phyloP scores from a whole-genome alignment of 345 rosid genomes.

The Citrus mangshanensis region DNA sequence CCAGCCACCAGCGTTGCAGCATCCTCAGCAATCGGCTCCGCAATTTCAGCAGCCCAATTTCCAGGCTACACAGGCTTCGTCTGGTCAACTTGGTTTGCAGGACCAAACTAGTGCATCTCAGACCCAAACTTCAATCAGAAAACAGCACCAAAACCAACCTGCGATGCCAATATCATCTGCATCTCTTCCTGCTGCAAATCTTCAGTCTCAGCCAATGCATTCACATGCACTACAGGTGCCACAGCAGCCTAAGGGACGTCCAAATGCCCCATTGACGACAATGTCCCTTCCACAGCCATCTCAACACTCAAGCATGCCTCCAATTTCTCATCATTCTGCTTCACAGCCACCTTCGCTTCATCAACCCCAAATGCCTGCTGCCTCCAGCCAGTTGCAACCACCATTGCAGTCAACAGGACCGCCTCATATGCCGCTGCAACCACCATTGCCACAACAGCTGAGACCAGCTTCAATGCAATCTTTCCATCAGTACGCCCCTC shows the following conservation, averaged over 20 bases:
- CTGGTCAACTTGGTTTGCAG: slow-evolving; percentile 45
- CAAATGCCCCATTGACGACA: slow-evolving; percentile 44
- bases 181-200: slow-evolving; percentile 43
- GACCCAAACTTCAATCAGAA: slow-evolving; percentile 47
- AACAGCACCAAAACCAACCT: slow-evolving; percentile 55
- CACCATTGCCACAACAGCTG: slow-evolving; percentile 51
- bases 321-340: slow-evolving; percentile 51
- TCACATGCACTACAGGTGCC: slow-evolving; percentile 48
- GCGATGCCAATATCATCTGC: slow-evolving; percentile 44
- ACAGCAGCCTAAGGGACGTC: slow-evolving; percentile 64
- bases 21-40: slow-evolving; percentile 57
- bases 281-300: slow-evolving; percentile 57
- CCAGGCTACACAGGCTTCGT: slow-evolving; percentile 43
- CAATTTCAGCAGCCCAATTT: slow-evolving; percentile 44
- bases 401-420: slow-evolving; percentile 51
- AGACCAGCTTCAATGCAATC: slow-evolving; percentile 44
- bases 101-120: slow-evolving; percentile 54
- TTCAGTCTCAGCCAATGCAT: slow-evolving; percentile 61
- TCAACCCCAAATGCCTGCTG: slow-evolving; percentile 52
- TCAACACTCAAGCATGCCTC: slow-evolving; percentile 47
- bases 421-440: slow-evolving; percentile 61
- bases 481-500: slow-evolving; percentile 64
- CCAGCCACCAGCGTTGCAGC: slow-evolving; percentile 49
- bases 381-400: slow-evolving; percentile 71
- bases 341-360: slow-evolving; percentile 56